phyloP scores from a whole-genome alignment of 768 basidiomycete species.

The Lactarius trivialis region DNA sequence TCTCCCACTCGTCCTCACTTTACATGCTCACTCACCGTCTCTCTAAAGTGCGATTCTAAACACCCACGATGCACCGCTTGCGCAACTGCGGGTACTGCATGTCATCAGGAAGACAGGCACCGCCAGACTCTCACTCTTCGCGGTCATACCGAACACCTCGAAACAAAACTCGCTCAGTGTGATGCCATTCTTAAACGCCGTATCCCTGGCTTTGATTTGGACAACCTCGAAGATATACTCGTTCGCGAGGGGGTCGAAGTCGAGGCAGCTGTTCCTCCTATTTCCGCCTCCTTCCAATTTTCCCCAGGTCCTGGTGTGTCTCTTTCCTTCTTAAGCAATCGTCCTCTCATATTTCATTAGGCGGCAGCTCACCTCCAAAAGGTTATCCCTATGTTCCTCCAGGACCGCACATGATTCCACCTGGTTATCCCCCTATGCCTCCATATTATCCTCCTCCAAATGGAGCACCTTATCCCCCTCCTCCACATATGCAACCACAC shows the following conservation, averaged over 20 bases:
- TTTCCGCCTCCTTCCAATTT: conserved; percentile 29
- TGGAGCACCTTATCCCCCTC: conserved; percentile 34
- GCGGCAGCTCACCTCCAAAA: conserved; percentile 29
- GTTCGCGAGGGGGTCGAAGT: conserved; percentile 61
- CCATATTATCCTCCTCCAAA: conserved; percentile 38
- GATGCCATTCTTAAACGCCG: conserved; percentile 71
- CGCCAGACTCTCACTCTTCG: conserved; percentile 80
- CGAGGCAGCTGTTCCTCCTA: conserved; percentile 23
- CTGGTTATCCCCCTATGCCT: conserved; percentile 43
- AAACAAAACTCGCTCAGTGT: conserved; percentile 73
- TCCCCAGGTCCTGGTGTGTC: conserved; percentile 24
- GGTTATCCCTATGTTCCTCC: conserved; percentile 32
- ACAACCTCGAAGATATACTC: conserved; percentile 57
- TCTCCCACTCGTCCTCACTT: conserved; percentile 36
- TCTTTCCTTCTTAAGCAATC: conserved; percentile 22
- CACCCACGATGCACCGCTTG: conserved; percentile 84
- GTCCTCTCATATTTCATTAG: conserved; percentile 21
- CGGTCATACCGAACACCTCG: conserved; percentile 76
- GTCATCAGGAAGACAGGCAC: conserved; percentile 86
- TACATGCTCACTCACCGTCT: conserved; percentile 24
- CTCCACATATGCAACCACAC: conserved; percentile 36
- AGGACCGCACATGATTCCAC: conserved; percentile 36
- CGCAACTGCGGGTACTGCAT: conserved; percentile 67
- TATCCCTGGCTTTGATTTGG: conserved; percentile 59
- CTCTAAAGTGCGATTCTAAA: conserved; percentile 76